A percentile compares a stretch with the other conserved stretches of the same genome.
Conservation (phyloP, 202 grass and related monocot genomes). For the Elaeis oleifera region DNA sequence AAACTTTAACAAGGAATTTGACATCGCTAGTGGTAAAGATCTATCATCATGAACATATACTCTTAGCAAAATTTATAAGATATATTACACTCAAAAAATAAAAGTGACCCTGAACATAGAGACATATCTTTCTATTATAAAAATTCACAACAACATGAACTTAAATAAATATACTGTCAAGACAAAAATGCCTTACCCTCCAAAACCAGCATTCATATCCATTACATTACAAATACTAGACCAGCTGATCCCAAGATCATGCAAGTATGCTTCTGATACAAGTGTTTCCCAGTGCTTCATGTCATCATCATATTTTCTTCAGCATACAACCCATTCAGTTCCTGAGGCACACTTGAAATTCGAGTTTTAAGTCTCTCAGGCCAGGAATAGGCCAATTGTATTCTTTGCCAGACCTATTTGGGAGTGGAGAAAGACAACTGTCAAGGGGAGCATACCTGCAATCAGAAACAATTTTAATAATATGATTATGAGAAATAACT, state of each 20-base stretch:
- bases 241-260: constrained; percentile 64
- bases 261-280: constrained; percentile 65
- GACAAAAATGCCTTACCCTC: constrained; percentile 44
- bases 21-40: too few relatives aligned
- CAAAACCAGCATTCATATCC: constrained; percentile 86
- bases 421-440: constrained; percentile 42
- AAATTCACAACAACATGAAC: too few relatives aligned
- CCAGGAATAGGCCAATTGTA: constrained; percentile 62
- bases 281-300: constrained; percentile 48
- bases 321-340: constrained; percentile 27
- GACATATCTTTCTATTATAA: too few relatives aligned
- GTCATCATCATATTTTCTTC: constrained; percentile 48
- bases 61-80: too few relatives aligned
- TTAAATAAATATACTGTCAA: neutral
- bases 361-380: constrained; percentile 63
- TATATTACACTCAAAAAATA: too few relatives aligned
- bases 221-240: constrained; percentile 71
- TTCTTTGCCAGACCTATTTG: constrained; percentile 33
- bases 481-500: neutral
- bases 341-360: constrained; percentile 24
- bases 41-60: too few relatives aligned
- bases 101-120: too few relatives aligned
- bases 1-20: too few relatives aligned
- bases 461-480: constrained; percentile 13
- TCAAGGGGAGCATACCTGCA: constrained; percentile 69